Evolutionary conservation across 2,329 filamentous ascomycete genomes (phyloP).

Genomic region (Aspergillus sp.): DNA sequence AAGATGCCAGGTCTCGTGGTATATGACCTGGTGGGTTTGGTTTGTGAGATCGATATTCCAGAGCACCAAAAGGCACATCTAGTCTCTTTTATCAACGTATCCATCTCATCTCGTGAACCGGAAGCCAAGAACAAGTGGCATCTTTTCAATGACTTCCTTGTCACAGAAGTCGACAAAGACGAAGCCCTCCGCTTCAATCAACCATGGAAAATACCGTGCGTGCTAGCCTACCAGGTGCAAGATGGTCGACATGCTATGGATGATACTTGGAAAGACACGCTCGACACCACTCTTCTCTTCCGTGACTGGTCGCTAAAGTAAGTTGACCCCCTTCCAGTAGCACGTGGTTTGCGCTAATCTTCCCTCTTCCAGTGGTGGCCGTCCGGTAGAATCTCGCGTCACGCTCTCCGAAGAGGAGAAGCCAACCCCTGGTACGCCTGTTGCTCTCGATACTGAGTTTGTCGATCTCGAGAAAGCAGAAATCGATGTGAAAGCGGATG

Average conservation of each 20-base stretch:
- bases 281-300: conserved; percentile 85
- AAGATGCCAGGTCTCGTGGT: conserved; percentile 80
- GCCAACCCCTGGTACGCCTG: conserved; percentile 70
- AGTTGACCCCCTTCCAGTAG: conserved; percentile 17
- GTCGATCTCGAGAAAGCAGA: conserved; percentile 90
- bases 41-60: conserved; percentile 83
- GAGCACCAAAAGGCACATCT: conserved; percentile 86
- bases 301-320: conserved; percentile 63
- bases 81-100: conserved; percentile 86
- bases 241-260: conserved; percentile 79
- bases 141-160: conserved; percentile 95
- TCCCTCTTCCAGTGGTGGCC: conserved; percentile 31
- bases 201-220: conserved; percentile 87
- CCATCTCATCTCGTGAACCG: conserved; percentile 43
- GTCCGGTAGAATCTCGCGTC: conserved; percentile 40
- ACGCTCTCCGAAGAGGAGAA: conserved; percentile 58
- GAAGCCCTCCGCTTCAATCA: conserved; percentile 89
- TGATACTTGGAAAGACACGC: conserved; percentile 76
- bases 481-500: conserved; percentile 94
- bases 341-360: no score
- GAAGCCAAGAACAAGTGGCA: conserved; percentile 78
- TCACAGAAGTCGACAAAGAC: conserved; percentile 73
- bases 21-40: conserved; percentile 87
- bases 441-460: conserved; percentile 95
- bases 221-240: conserved; percentile 84